phyloP scores from a whole-genome alignment of 2,329 filamentous ascomycete species.

The Penicillium palitans region DNA sequence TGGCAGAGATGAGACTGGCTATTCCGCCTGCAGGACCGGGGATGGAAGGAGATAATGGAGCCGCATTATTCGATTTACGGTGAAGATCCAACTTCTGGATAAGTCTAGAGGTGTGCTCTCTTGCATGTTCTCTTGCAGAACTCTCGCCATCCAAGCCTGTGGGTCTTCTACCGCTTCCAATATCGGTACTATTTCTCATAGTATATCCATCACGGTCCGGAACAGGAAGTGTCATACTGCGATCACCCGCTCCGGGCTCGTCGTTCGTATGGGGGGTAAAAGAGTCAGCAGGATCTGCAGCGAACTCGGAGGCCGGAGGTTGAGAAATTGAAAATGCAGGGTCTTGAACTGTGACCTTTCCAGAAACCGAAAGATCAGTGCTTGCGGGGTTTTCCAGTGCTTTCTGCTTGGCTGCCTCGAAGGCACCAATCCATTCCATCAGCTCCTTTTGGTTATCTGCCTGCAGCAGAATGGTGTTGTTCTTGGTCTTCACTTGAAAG shows the following conservation, averaged over 20 bases:
- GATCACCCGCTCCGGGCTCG: constrained; percentile 59
- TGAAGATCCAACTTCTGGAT: constrained; percentile 92
- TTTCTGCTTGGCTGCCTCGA: constrained; percentile 90
- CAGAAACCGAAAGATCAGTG: constrained; percentile 48
- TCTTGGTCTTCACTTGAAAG: constrained; percentile 98
- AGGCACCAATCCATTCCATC: constrained; percentile 91
- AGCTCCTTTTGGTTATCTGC: constrained; percentile 89
- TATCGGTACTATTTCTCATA: constrained; percentile 71
- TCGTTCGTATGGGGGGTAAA: constrained; percentile 57
- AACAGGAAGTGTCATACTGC: constrained; percentile 64
- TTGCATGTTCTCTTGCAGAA: constrained; percentile 66
- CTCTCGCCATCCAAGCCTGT: constrained; percentile 60
- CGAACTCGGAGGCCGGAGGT: constrained; percentile 85
- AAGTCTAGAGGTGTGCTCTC: constrained; percentile 81
- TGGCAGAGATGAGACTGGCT: constrained; percentile 80
- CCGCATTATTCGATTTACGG: constrained; percentile 67
- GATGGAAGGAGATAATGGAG: constrained; percentile 47
- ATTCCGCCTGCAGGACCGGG: constrained; percentile 63
- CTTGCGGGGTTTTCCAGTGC: constrained; percentile 73
- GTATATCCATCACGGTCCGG: constrained; percentile 61
- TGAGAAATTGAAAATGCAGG: constrained; percentile 91
- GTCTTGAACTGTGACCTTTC: constrained; percentile 51
- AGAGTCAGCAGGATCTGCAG: constrained; percentile 72
- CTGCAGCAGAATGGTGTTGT: constrained; percentile 82
- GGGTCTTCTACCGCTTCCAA: constrained; percentile 51